phyloP scores from a whole-genome alignment of 2,329 filamentous ascomycete species.

The Neopestalotiopsis clavispora region DNA sequence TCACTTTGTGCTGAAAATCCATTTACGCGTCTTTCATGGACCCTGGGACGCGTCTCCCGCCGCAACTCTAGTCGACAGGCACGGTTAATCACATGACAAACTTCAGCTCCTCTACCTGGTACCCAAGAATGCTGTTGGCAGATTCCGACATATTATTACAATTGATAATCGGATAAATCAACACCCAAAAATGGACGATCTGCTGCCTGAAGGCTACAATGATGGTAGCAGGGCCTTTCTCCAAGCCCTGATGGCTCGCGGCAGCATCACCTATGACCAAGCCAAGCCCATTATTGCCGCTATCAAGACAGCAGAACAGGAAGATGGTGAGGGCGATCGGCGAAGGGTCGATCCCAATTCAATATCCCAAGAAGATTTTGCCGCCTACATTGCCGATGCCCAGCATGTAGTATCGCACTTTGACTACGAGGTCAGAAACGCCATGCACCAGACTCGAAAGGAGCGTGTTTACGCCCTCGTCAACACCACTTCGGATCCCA shows the following conservation, averaged over 20 bases:
- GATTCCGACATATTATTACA: not conserved
- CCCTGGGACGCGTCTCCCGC: conserved; percentile 6
- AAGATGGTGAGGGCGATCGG: conserved; percentile 33
- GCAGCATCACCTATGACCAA: conserved; percentile 76
- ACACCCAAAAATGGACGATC: conserved; percentile 27
- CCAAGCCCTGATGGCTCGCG: conserved; percentile 82
- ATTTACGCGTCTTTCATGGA: conserved; percentile 6
- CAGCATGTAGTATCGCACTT: conserved; percentile 77
- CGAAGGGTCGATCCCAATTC: conserved; percentile 55
- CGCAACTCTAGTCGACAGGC: not conserved
- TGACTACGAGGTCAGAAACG: conserved; percentile 85
- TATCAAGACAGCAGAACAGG: conserved; percentile 63
- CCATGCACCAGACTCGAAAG: conserved; percentile 69
- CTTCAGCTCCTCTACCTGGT: not conserved
- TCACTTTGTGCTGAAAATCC: conserved; percentile 1
- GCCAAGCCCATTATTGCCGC: conserved; percentile 75
- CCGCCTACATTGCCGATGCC: conserved; percentile 70
- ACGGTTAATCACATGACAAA: not conserved
- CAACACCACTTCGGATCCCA: conserved; percentile 83
- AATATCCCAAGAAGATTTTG: conserved; percentile 71
- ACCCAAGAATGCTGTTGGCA: not conserved
- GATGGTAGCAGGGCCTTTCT: conserved; percentile 86
- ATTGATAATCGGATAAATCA: not conserved
- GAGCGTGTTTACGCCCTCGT: conserved; percentile 81
- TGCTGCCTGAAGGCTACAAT: conserved; percentile 44